A percentile compares a stretch with the other conserved stretches of the same genome.
phyloP scores from a whole-genome alignment of 2,329 filamentous ascomycete species.

The Aureobasidium sp. region DNA sequence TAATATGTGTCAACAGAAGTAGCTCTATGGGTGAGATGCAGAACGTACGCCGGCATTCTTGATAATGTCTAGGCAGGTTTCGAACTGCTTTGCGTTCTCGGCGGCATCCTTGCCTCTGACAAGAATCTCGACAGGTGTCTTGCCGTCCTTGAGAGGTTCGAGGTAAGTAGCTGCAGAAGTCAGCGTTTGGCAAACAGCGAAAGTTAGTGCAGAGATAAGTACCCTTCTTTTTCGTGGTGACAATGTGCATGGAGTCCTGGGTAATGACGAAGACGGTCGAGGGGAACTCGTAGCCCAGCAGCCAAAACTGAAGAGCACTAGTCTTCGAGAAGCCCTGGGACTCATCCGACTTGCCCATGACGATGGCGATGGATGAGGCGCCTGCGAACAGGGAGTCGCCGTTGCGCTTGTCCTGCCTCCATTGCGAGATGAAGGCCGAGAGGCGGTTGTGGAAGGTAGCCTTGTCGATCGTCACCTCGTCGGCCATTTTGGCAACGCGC shows the following conservation, averaged over 20 bases:
- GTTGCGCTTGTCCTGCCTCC: conserved; percentile 92
- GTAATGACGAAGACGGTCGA: conserved; percentile 93
- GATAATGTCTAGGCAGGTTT: conserved; percentile 76
- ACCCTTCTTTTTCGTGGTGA: conserved; percentile 98
- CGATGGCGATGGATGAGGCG: conserved; percentile 75
- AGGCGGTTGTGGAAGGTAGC: conserved; percentile 90
- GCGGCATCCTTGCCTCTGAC: conserved; percentile 86
- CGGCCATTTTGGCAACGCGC: conserved; percentile 46
- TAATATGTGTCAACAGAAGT: conserved; percentile 14
- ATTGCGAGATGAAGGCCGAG: conserved; percentile 76
- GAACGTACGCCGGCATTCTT: conserved; percentile 73
- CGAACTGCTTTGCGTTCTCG: conserved; percentile 84
- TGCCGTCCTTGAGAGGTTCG: conserved; percentile 83
- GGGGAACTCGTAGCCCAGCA: conserved; percentile 96
- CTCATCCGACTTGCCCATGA: conserved; percentile 95
- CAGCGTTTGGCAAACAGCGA: conserved; percentile 24
- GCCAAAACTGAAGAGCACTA: conserved; percentile 96
- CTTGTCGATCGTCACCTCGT: conserved; percentile 93
- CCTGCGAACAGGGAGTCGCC: conserved; percentile 81
- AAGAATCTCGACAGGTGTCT: conserved; percentile 85
- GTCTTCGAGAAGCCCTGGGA: conserved; percentile 85
- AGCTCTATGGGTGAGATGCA: not conserved
- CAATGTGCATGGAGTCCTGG: conserved; percentile 76
- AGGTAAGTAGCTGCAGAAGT: conserved; percentile 72
- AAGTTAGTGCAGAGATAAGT: conserved; percentile 35